These are phyloP conservation scores for Cicer bijugum DNA, from an alignment of 306 rosid genomes.

Conservation along the genomic window DNA sequence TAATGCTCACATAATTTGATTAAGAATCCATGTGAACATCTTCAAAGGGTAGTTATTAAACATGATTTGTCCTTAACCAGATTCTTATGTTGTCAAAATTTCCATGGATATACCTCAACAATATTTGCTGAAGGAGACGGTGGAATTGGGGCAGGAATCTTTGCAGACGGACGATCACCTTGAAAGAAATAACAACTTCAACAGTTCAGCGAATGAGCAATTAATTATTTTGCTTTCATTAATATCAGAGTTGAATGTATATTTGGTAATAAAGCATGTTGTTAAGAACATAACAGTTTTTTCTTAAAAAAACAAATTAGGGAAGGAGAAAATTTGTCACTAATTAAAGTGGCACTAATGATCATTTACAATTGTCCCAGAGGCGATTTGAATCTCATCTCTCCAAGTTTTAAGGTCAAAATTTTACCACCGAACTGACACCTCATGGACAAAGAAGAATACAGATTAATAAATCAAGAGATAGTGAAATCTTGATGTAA, in stretches of 20 bases:
- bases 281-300: constrained; percentile 18
- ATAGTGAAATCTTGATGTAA: constrained; percentile 23
- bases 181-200: constrained; percentile 47
- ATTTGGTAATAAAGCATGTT: not conserved
- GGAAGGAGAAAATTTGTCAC: no score
- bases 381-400: no score
- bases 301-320: no score
- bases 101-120: constrained; percentile 67
- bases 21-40: constrained; percentile 7
- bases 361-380: no score
- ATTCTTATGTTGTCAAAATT: no score
- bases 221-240: constrained; percentile 31
- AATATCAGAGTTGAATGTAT: constrained; percentile 25
- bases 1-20: not conserved
- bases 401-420: no score
- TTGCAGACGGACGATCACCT: constrained; percentile 83
- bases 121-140: constrained; percentile 63
- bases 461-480: constrained; percentile 16
- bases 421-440: no score
- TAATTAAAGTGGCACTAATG: no score
- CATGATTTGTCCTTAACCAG: not conserved
- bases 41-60: constrained; percentile 1
- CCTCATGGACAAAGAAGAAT: not conserved
- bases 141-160: constrained; percentile 89
- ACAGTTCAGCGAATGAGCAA: constrained; percentile 42